Base-by-base conservation (phyloP, 2,329 filamentous ascomycete species). In the Cladophialophora chaetospira region DNA sequence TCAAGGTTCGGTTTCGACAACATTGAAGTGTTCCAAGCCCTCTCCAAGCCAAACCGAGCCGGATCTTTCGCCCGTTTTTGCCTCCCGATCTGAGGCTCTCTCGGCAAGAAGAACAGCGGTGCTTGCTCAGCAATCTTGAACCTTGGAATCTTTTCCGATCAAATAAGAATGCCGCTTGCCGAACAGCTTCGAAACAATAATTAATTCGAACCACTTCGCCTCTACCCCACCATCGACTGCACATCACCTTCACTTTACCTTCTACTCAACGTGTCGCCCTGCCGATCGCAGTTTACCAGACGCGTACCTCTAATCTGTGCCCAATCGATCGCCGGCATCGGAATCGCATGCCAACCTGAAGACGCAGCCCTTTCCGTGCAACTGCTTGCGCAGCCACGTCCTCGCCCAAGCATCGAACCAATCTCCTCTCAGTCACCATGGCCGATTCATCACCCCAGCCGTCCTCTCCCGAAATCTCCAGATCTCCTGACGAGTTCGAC, bases 341-440 rank as follows among this genome's bases (percentile, higher is more conserved):
- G 15, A 29, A 15, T 50, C 57, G 57, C 52, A 62, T 62, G 59
- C 35, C 19, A 42, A 19, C 47, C 50, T 45, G 26, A 60, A 44
- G 28, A 33, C 17, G 36, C 11, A 28, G 13, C 11, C 21, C 13
- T 25, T 25, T 29, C 33, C 26, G 26, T 47, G 58, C 58, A 43
- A 36, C 42, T 50, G 58, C 50, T 45, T 51, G 52, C 48, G 48
- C 50, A 53, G 29, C 44, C 33, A 29, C 43, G n/a, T 17, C 3
- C 15, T 25, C 42, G 44, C 35, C 25, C 28, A 35, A 36, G 10
- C 3, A 35, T 23, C 48, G 48, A 42, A 33, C 15, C 38, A 46
- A 15, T 42, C 17, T 28, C 31, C 33, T 42, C 54, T 55, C 57
- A 54, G 54, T 57, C 57, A 60, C 53, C 57, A 62, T 62, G 60